Conservation (phyloP, 148 eudicot species). For the Rhododendron ovatum region DNA sequence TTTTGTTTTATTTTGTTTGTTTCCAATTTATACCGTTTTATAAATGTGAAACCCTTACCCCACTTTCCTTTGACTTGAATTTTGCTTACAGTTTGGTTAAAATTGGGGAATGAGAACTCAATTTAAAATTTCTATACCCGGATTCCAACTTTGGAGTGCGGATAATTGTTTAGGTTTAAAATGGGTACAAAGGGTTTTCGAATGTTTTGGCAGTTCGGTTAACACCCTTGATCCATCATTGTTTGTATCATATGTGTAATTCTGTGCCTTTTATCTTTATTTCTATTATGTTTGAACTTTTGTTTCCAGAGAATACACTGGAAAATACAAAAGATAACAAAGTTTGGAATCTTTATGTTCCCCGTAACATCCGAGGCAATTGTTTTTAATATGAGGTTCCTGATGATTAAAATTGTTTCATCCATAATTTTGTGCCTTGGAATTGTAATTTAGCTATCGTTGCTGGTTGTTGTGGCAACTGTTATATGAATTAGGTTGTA, state of each 20-base stretch:
- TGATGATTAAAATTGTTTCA: neutral
- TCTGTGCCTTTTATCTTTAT: neutral
- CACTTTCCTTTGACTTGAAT: neutral
- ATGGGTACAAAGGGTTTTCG: neutral
- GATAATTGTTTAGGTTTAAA: neutral
- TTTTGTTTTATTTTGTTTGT: neutral
- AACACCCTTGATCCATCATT: neutral
- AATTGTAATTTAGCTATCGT: neutral
- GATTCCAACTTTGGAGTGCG: neutral
- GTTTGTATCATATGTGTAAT: neutral
- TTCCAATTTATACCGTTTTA: neutral
- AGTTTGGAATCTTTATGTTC: neutral
- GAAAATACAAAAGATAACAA: neutral
- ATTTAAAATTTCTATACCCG: neutral
- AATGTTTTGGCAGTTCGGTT: neutral
- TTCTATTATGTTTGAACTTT: neutral
- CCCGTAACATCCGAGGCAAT: neutral
- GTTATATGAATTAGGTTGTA: constrained; percentile 45
- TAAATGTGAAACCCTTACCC: neutral
- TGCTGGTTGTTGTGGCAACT: neutral
- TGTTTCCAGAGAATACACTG: neutral
- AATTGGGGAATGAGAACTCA: neutral
- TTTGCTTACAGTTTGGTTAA: neutral
- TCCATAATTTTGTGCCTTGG: neutral
- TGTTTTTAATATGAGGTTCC: neutral